Conservation (phyloP, 257 asterid species). For the Nicotiana paniculata region DNA sequence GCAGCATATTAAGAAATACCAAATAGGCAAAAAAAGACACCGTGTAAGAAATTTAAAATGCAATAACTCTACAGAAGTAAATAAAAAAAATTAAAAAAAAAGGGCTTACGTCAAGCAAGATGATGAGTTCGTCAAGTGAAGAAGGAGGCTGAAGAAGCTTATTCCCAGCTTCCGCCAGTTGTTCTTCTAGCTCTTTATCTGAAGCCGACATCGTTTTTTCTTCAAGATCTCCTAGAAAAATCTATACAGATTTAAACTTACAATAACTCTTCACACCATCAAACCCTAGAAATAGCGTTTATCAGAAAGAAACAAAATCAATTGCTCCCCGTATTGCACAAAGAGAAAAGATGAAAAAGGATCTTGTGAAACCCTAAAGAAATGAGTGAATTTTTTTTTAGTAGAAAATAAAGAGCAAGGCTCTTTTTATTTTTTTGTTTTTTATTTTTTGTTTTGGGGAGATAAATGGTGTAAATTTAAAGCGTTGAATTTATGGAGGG, state of each 20-base stretch:
- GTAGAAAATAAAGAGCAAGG: background rate
- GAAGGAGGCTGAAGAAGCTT: constrained; percentile 61
- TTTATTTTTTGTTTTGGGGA: background rate
- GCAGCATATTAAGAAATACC: background rate
- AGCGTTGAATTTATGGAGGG: constrained; percentile 3
- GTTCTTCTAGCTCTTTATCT: constrained; percentile 43
- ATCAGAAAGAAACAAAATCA: background rate
- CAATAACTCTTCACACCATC: background rate
- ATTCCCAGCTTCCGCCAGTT: constrained; percentile 58
- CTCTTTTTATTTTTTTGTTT: background rate
- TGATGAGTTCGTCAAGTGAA: constrained; percentile 52
- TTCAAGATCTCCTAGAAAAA: constrained; percentile 4
- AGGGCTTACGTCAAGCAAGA: constrained; percentile 72
- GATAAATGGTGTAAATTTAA: constrained; percentile 7
- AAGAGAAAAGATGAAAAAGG: background rate
- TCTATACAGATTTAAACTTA: background rate
- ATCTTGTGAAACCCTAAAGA: background rate
- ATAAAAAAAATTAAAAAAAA: background rate
- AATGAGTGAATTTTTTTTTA: background rate
- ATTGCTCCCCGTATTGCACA: background rate
- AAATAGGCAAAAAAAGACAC: background rate
- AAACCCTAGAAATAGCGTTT: background rate
- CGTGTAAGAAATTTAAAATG: background rate
- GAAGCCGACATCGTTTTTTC: constrained; percentile 16
- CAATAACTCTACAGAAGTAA: background rate